Base-by-base conservation (phyloP, 2,329 filamentous ascomycete genomes). In the Didymella sp. region DNA sequence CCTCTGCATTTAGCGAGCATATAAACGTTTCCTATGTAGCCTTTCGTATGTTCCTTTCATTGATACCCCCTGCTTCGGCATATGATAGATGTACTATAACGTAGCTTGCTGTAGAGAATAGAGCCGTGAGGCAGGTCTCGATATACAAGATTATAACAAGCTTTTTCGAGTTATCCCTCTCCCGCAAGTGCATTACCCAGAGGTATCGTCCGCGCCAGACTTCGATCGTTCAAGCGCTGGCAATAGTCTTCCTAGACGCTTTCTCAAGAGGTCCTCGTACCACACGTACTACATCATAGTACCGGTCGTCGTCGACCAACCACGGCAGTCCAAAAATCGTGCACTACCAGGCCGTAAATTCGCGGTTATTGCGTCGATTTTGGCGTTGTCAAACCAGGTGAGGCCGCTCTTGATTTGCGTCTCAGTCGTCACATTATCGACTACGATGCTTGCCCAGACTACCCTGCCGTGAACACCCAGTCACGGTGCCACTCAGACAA, bases 41-140 rank as follows among this genome's bases (percentile, higher is more conserved):
- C 13, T 67, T 65, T 43, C 48, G 9, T 27, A 31, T 51, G 38
- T 43, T 28, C 15, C 17, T 44, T 52, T 43, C 45, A 45, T 63
- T 62, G 59, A 64, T 67, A 67, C 62, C 63, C 62, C 58, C 40
- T 61, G 58, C 59, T 51, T 58, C 47, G 44, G 63, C 63, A 64
- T 48, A 51, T 37, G 56, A 60, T 59, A 64, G 54, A 60, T 65
- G 62, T 65, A 65, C 45, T 51, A 59, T 61, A 56, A 59, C 46
- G 52, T 53, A 45, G 31, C 28, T 38, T 40, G 38, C n/a, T 22
- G 25, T 41, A 49, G 31, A 55, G 51, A 50, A 50, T 46, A 56
- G 46, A 56, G 42, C 43, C 40, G 21, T 45, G 17, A 46, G 42
- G 51, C 43, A 47, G 25, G 17, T 47, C 51, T 42, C 28, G 27